Conservation (phyloP, 805 yeast species). For the Ogataea allantospora region DNA sequence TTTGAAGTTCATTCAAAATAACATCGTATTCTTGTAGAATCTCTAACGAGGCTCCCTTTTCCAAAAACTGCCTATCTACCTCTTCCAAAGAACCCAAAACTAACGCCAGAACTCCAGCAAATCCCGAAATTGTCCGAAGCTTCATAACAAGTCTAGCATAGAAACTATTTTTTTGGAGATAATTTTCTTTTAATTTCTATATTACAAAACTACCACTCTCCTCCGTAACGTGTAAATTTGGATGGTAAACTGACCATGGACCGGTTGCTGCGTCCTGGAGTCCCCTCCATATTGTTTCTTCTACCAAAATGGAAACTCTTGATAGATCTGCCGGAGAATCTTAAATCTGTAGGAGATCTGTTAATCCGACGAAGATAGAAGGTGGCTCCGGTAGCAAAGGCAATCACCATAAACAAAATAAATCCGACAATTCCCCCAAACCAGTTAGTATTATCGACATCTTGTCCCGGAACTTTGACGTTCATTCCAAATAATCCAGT, state of each 20-base stretch:
- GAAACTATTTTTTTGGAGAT: neutral
- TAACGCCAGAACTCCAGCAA: neutral
- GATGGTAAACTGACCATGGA: constrained; percentile 33
- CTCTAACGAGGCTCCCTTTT: constrained; percentile 29
- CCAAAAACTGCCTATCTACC: constrained; percentile 18
- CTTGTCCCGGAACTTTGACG: constrained; percentile 78
- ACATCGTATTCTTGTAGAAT: constrained; percentile 33
- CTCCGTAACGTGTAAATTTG: constrained; percentile 33
- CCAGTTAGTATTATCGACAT: constrained; percentile 47
- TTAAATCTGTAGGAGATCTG: constrained; percentile 13
- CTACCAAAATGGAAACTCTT: constrained; percentile 32
- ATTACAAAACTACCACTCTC: constrained; percentile 25
- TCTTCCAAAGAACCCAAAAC: constrained; percentile 10
- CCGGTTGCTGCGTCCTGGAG: constrained; percentile 24
- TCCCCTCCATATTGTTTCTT: constrained; percentile 14
- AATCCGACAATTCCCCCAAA: constrained; percentile 39
- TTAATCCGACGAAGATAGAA: constrained; percentile 25
- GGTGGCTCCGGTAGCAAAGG: constrained; percentile 24
- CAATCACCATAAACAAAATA: constrained; percentile 27
- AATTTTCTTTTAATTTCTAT: constrained; percentile 5
- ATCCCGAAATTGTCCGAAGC: constrained; percentile 1
- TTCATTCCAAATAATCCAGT: constrained; percentile 97
- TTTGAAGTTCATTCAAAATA: constrained; percentile 20
- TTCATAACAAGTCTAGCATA: neutral
- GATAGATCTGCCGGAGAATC: constrained; percentile 23